phyloP scores from a whole-genome alignment of 768 basidiomycete genomes.

The Amyloporia xantha region DNA sequence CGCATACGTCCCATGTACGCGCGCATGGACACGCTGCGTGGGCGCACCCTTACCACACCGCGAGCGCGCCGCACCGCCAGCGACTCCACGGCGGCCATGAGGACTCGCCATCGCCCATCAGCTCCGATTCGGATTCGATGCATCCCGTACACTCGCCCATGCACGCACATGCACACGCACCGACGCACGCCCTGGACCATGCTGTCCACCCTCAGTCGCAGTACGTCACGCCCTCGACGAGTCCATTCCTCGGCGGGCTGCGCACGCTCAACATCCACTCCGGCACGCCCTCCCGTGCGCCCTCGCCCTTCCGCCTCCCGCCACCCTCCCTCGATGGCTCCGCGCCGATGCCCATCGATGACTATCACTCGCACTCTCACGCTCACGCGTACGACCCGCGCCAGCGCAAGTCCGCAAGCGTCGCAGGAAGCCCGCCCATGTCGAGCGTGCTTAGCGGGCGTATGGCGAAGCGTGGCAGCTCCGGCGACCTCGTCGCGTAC shows the following conservation, averaged over 20 bases:
- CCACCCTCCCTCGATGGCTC: conserved; percentile 36
- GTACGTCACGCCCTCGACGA: conserved; percentile 58
- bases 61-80: conserved; percentile 19
- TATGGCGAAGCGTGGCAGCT: conserved; percentile 20
- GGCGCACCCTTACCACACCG: conserved; percentile 39
- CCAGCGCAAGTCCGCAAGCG: conserved; percentile 22
- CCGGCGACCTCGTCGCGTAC: conserved; percentile 24
- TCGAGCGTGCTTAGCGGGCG: conserved; percentile 11
- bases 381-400: conserved; percentile 14
- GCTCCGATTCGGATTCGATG: conserved; percentile 54
- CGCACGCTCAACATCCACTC: conserved; percentile 72
- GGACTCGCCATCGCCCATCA: conserved; percentile 64
- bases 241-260: conserved; percentile 75
- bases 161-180: conserved; percentile 24
- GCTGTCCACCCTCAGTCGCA: conserved; percentile 16
- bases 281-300: conserved; percentile 60
- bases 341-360: conserved; percentile 4
- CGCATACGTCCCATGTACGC: conserved; percentile 30
- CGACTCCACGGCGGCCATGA: conserved; percentile 33
- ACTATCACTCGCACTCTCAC: too few relatives aligned
- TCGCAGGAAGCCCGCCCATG: conserved; percentile 32
- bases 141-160: conserved; percentile 25
- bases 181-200: conserved; percentile 22
- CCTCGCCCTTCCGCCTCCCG: conserved; percentile 63
- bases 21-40: conserved; percentile 22